Evolutionary conservation across 345 rosid species (phyloP).

Genomic region (Salix exigua): DNA sequence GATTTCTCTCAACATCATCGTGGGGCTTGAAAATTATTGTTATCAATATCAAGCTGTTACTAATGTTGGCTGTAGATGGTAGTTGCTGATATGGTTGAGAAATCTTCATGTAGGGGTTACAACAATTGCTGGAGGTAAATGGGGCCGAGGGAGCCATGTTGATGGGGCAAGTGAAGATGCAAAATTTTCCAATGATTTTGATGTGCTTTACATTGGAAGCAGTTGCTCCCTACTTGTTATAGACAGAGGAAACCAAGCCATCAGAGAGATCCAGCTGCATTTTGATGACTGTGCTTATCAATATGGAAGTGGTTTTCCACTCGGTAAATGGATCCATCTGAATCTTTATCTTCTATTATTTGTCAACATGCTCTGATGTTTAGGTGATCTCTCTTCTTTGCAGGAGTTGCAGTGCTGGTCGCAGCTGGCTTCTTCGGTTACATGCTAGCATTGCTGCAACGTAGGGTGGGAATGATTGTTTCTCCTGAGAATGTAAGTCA

Average conservation of each 20-base stretch:
- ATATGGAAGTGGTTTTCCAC: slow-evolving; percentile 91
- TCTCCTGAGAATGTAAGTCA: slow-evolving; percentile 63
- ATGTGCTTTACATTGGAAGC: slow-evolving; percentile 91
- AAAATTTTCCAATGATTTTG: slow-evolving; percentile 90
- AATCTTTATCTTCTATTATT: not conserved
- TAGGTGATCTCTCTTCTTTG: slow-evolving; percentile 21
- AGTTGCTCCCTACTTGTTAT: slow-evolving; percentile 94
- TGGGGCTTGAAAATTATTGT: not conserved
- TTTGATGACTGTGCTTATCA: slow-evolving; percentile 98
- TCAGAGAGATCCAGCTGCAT: slow-evolving; percentile 94
- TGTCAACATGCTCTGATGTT: slow-evolving; percentile 1
- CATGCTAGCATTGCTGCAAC: slow-evolving; percentile 91
- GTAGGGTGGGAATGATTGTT: slow-evolving; percentile 60
- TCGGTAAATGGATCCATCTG: slow-evolving; percentile 42
- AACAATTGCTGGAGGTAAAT: slow-evolving; percentile 97
- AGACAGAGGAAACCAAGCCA: slow-evolving; percentile 90
- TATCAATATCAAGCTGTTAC: not conserved
- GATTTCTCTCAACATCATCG: not conserved
- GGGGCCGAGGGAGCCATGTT: slow-evolving; percentile 68
- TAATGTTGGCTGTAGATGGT: slow-evolving; percentile 2
- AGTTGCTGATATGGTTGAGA: slow-evolving; percentile 11
- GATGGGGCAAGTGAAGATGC: slow-evolving; percentile 99
- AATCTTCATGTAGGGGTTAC: slow-evolving; percentile 62
- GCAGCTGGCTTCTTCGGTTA: slow-evolving; percentile 95
- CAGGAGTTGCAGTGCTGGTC: slow-evolving; percentile 91